Evolutionary conservation across 164 flowering plant species (phyloP), one percentile per base, ranked within the genome.

Genomic region (Cinnamomum chago): DNA sequence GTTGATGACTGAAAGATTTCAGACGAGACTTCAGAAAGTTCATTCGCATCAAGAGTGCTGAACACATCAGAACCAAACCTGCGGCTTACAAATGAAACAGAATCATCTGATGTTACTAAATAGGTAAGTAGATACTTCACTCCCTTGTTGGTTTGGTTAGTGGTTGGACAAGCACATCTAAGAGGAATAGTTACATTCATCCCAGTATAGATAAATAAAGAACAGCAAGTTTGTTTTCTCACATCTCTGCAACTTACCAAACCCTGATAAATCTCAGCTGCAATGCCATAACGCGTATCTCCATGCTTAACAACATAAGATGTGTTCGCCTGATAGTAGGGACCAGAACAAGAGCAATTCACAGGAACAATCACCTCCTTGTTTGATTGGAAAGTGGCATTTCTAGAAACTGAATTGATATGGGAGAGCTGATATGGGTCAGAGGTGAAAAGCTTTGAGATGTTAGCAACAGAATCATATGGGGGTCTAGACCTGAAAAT

Each of bases 151-250:
- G 72, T 79, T 79, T 92, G 97, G 28, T 78, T 78, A 3, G 67
- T 9, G 27, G 87, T 81, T 0, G 93, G 93, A 62, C 94, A 92
- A 72, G 94, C 97, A 72, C 97, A 90, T 78, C 88, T 73, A 4
- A 92, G 76, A 2, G 94, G 97, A 1, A 85, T 89, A 13, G 3
- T 7, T 11, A 92, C 58, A 23, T 70, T 5, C 47, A 75, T 0
- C 1, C 86, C 84, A 18, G 66, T 77, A 0, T 12, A 1, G 51
- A 90, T 74, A 0, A 75, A 65, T 24, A 3, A 58, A 6, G 60
- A 79, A 73, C 18, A 40, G 9, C 28, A 51, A 68, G 68, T 11
- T 79, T 76, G 68, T 92, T 92, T 71, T 83, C 83, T 50, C 81
- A 71, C 58, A 77, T 82, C 77, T 72, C 87, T 89, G 77, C 97